Percentiles rank a stretch among this genome's conserved stretches.
These are phyloP conservation scores for Epithemia pelagica DNA, from an alignment of 108 stramenopile species.

Conservation along the genomic window DNA sequence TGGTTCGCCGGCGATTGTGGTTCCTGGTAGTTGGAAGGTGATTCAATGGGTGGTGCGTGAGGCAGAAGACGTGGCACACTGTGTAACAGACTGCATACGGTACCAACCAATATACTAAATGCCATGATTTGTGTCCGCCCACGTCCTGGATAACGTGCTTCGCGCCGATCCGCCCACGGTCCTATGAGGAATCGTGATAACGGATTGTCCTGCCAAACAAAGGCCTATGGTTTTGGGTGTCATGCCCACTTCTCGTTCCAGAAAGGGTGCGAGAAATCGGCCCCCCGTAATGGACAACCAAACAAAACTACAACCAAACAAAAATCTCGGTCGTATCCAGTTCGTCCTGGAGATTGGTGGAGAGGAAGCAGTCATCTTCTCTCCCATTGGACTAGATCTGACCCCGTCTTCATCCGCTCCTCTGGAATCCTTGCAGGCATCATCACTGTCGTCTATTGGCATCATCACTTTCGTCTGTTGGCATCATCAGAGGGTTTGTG, in stretches of 20 bases:
- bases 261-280: constrained; percentile 45
- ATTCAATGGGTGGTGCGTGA: too few species aligned
- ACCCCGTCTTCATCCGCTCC: too few species aligned
- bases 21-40: neutral
- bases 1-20: neutral
- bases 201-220: constrained; percentile 26
- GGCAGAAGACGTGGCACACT: neutral
- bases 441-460: too few species aligned
- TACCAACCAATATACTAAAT: constrained; percentile 29
- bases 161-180: constrained; percentile 31
- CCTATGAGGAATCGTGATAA: constrained; percentile 23
- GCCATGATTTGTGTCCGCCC: constrained; percentile 37
- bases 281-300: constrained; percentile 47
- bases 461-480: too few species aligned
- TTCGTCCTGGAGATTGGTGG: too few species aligned
- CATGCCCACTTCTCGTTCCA: constrained; percentile 26
- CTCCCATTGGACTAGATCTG: too few species aligned
- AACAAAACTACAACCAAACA: constrained; percentile 33
- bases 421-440: too few species aligned
- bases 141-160: constrained; percentile 17
- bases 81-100: constrained; percentile 36
- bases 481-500: too few species aligned
- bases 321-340: constrained; percentile 31
- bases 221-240: constrained; percentile 31
- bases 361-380: too few species aligned